Conservation (phyloP, 2,329 filamentous ascomycete genomes). For the Thyridium curvatum region DNA sequence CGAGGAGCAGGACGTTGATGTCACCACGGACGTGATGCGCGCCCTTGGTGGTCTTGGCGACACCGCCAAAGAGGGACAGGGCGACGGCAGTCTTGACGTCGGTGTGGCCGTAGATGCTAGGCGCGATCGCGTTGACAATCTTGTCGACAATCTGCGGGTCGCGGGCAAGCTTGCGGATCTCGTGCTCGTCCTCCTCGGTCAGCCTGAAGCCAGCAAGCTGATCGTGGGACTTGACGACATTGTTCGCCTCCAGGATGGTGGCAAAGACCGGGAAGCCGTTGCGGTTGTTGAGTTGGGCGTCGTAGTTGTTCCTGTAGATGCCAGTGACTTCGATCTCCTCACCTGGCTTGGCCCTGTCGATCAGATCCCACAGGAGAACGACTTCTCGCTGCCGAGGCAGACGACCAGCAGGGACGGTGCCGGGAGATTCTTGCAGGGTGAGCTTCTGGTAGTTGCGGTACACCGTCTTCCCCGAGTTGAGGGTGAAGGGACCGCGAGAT, state of each 20-base stretch:
- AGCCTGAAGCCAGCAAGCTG: constrained; percentile 94
- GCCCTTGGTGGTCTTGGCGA: constrained; percentile 84
- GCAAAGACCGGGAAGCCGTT: constrained; percentile 98
- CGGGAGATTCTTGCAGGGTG: constrained; percentile 93
- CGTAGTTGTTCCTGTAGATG: constrained; percentile 97
- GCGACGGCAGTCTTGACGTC: constrained; percentile 98
- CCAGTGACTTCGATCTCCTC: constrained; percentile 97
- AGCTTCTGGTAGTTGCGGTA: constrained; percentile 99
- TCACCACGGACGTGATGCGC: constrained; percentile 90
- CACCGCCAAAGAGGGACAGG: constrained; percentile 88
- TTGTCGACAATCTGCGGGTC: constrained; percentile 92
- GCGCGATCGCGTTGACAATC: constrained; percentile 86
- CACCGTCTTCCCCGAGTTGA: constrained; percentile 96
- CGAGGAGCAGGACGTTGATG: constrained; percentile 94
- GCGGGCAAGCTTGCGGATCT: constrained; percentile 80
- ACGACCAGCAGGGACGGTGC: constrained; percentile 91
- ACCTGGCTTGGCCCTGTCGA: constrained; percentile 92
- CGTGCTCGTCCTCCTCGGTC: constrained; percentile 88
- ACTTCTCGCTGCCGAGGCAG: constrained; percentile 91
- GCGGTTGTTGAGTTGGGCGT: constrained; percentile 94
- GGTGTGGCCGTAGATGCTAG: constrained; percentile 92
- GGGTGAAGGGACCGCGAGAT: constrained; percentile 85
- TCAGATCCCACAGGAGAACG: constrained; percentile 92
- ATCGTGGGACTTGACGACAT: constrained; percentile 94
- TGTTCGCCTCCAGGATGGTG: constrained; percentile 94